Conservation (phyloP, 805 yeast genomes). For the Barnettozyma wickerhamii region DNA sequence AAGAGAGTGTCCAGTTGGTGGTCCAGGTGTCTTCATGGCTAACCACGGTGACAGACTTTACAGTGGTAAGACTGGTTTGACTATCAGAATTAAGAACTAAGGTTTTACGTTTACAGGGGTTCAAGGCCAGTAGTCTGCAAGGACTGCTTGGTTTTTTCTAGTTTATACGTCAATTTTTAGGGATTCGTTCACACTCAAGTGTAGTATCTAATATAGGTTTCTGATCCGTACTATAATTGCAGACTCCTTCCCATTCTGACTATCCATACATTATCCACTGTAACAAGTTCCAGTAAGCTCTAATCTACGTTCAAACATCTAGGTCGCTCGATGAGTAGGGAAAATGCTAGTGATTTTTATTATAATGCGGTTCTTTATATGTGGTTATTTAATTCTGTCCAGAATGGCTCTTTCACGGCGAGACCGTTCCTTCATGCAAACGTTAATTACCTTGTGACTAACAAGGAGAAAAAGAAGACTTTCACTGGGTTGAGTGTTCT, state of each 20-base stretch:
- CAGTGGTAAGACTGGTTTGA: slow-evolving; percentile 99
- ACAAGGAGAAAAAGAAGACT: not conserved
- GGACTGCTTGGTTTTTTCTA: not conserved
- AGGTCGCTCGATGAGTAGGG: too few relatives aligned
- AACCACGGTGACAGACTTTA: slow-evolving; percentile 96
- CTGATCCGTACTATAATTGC: too few relatives aligned
- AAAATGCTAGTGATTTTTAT: too few relatives aligned
- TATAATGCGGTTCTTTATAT: too few relatives aligned
- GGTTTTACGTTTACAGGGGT: slow-evolving; percentile 16
- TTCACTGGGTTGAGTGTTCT: not conserved
- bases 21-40: slow-evolving; percentile 99
- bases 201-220: too few relatives aligned
- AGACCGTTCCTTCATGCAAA: not conserved
- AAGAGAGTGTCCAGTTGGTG: slow-evolving; percentile 96
- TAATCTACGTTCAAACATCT: too few relatives aligned
- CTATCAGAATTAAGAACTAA: slow-evolving; percentile 55
- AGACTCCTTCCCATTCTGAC: too few relatives aligned
- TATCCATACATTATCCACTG: too few relatives aligned
- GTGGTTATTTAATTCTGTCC: too few relatives aligned
- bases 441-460: not conserved
- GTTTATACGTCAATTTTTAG: slow-evolving; percentile 1
- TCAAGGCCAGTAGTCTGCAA: not conserved
- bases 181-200: too few relatives aligned
- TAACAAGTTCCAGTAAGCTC: too few relatives aligned
- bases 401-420: too few relatives aligned